Base-by-base conservation (phyloP, 768 basidiomycete species). In the Mrakia blollopis region DNA sequence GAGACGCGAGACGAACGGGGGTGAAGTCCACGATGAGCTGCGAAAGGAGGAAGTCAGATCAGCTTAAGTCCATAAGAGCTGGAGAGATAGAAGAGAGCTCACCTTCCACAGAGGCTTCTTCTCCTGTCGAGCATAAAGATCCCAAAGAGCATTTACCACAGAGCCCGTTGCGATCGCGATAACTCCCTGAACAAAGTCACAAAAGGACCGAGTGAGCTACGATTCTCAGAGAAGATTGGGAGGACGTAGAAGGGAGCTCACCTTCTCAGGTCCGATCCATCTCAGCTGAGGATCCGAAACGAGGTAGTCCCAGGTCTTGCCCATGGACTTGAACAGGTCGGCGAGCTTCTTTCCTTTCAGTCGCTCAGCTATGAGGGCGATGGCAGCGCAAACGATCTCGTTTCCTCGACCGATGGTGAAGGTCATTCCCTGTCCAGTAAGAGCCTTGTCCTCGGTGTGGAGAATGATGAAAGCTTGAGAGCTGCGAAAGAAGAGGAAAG, bases 381-480 rank as follows among this genome's bases (percentile, higher is more conserved):
- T 94, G 0, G 93, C 90, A 50, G 85, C 86, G 83, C 93, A 94
- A 61, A 96, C 95, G 79, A 97, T 94, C 78, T 98, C 95, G 81
- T 94, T 98, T 39, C 95, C 95, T 60, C 95, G 90, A 73, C 93
- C 93, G 80, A 93, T 94, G 16, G 94, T 94, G 83, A 95, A 95
- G 4, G 93, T 94, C 83, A 84, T 83, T 32, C 83, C 83, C 80
- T 93, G 89, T n/a, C 94, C 93, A 68, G 90, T 87, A 62, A 95
- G 89, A 72, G 89, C 87, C 7, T 85, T 81, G 32, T 79, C 80
- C 44, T 89, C 86, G n/a, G 90, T 95, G 78, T 88, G 85, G 75
- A 98, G 86, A 32, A 89, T 87, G 63, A 97, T 87, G 83, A 97
- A 97, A 8, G 95, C 95, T 2, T 94, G 92, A 2, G 93, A 94